Conservation (phyloP, 768 basidiomycete species). For the Lactarius sp. region DNA sequence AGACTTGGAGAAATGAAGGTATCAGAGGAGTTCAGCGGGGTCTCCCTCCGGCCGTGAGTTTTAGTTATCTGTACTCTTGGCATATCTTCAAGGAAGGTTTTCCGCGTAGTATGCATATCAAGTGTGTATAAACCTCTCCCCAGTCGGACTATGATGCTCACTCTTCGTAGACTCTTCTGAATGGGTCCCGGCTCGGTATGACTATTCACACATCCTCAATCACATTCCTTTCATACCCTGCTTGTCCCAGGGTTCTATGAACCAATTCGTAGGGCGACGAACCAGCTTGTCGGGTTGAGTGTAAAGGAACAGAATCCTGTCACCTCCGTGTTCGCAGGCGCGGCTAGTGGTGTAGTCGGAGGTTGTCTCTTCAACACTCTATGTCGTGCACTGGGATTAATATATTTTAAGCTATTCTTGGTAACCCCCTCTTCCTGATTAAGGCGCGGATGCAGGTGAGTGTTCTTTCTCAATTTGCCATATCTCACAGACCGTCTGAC, state of each 20-base stretch:
- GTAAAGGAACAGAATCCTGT: slow-evolving; percentile 61
- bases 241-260: slow-evolving; percentile 83
- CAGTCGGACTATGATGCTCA: background rate
- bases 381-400: background rate
- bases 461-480: background rate
- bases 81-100: slow-evolving; percentile 13
- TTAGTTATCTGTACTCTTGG: background rate
- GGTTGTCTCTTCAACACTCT: slow-evolving; percentile 40
- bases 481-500: background rate
- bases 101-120: slow-evolving; percentile 78
- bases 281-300: slow-evolving; percentile 59
- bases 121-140: slow-evolving; percentile 42
- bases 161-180: slow-evolving; percentile 68
- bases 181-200: slow-evolving; percentile 83
- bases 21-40: slow-evolving; percentile 91
- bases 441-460: slow-evolving; percentile 95
- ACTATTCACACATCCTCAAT: slow-evolving; percentile 10
- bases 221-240: background rate
- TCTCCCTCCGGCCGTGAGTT: slow-evolving; percentile 76
- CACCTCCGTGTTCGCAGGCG: slow-evolving; percentile 84
- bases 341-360: slow-evolving; percentile 85
- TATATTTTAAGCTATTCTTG: slow-evolving; percentile 52
- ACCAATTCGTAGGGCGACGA: slow-evolving; percentile 71
- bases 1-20: slow-evolving; percentile 89
- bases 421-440: slow-evolving; percentile 90